Conservation (phyloP, 2,329 filamentous ascomycete genomes). For the Ceratocystis variospora region DNA sequence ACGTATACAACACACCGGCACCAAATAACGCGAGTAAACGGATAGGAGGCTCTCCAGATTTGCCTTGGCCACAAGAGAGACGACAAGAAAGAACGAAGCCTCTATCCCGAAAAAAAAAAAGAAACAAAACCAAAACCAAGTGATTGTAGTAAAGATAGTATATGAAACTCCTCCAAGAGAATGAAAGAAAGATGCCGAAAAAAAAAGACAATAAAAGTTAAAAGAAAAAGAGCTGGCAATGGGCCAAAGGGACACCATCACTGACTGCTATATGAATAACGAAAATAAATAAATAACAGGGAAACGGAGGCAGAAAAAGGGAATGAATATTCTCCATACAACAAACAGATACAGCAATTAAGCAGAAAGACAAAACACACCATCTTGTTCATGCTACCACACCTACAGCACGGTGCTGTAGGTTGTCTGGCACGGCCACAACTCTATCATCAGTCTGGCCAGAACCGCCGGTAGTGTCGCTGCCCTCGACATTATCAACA, state of each 20-base stretch:
- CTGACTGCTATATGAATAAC: neutral
- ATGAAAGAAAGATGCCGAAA: neutral
- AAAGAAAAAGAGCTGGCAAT: neutral
- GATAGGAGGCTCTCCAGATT: neutral
- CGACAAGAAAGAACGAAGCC: neutral
- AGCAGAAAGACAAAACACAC: neutral
- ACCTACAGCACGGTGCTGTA: neutral
- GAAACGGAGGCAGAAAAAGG: slow-evolving; percentile 5
- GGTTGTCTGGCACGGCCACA: neutral
- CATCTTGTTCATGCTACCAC: neutral
- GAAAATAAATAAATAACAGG: neutral
- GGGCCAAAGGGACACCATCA: neutral
- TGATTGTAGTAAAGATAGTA: neutral
- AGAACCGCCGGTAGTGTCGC: neutral
- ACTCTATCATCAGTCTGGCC: neutral
- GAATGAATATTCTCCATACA: slow-evolving; percentile 14
- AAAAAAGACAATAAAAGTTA: slow-evolving; percentile 3
- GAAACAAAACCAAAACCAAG: neutral
- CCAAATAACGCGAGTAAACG: neutral
- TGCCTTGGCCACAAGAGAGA: neutral
- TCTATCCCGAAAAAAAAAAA: neutral
- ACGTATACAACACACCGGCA: too few relatives aligned
- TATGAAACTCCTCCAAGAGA: neutral
- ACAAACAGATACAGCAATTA: slow-evolving; percentile 6
- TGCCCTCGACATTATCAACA: neutral